phyloP scores from a whole-genome alignment of 805 yeast genomes.

The Sugiyamaella floridensis region DNA sequence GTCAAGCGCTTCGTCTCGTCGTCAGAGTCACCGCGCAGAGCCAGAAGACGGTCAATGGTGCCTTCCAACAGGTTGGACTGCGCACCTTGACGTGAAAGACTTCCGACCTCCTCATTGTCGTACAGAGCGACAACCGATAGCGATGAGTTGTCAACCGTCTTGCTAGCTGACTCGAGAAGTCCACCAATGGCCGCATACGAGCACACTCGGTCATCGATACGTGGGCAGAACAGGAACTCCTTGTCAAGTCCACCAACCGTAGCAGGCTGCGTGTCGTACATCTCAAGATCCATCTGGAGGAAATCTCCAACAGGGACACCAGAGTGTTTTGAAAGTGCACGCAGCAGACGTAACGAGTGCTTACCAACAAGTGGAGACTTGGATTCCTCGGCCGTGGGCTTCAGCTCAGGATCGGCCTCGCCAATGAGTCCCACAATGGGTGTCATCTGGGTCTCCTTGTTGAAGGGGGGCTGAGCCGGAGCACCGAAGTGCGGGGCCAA shows the following conservation, averaged over 20 bases:
- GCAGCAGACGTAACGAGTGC: constrained; percentile 56
- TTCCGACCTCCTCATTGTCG: constrained; percentile 80
- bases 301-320: constrained; percentile 52
- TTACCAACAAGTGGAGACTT: constrained; percentile 56
- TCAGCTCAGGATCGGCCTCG: constrained; percentile 31
- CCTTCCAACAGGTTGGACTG: constrained; percentile 64
- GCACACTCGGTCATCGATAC: constrained; percentile 77
- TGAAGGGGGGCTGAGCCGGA: constrained; percentile 57
- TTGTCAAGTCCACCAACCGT: constrained; percentile 63
- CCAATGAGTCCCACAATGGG: constrained; percentile 59
- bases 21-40: constrained; percentile 24
- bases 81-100: constrained; percentile 71
- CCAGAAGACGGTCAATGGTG: constrained; percentile 45
- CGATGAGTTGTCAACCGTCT: constrained; percentile 27
- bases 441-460: constrained; percentile 65
- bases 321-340: constrained; percentile 58
- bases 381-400: constrained; percentile 52
- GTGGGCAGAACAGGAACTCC: constrained; percentile 71
- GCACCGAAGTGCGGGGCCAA: constrained; percentile 79
- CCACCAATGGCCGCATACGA: constrained; percentile 65
- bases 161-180: constrained; percentile 36
- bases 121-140: constrained; percentile 54
- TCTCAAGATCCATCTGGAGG: constrained; percentile 63
- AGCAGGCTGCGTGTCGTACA: constrained; percentile 75
- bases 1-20: constrained; percentile 31